Conservation (phyloP, 1,284 basidiomycete species). For the Cutaneotrichosporon sp. region DNA sequence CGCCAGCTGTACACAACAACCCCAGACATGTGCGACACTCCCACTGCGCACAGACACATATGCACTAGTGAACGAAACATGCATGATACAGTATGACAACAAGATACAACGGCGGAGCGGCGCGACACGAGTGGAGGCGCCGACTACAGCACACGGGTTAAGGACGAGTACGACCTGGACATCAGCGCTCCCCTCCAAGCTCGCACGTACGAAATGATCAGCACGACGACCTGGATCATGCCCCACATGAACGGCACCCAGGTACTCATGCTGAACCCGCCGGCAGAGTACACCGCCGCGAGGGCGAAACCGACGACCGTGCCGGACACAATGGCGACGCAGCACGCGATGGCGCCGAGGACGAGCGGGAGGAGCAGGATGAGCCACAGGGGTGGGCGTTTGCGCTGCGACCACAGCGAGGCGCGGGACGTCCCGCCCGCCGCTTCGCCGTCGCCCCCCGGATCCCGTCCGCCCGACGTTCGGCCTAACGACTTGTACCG, state of each 20-base stretch:
- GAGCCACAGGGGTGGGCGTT: conserved; percentile 38
- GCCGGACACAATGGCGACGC: conserved; percentile 63
- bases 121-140: too few species aligned
- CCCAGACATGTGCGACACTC: too few species aligned
- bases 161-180: conserved; percentile 36
- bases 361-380: conserved; percentile 32
- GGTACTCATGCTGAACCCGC: conserved; percentile 71
- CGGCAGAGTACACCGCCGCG: conserved; percentile 63
- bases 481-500: not conserved
- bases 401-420: conserved; percentile 3
- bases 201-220: conserved; percentile 54
- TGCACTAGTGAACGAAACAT: too few species aligned
- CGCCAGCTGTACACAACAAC: too few species aligned
- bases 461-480: too few species aligned
- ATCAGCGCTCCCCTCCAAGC: not conserved
- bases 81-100: too few species aligned
- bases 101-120: too few species aligned
- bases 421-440: not conserved
- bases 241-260: conserved; percentile 78
- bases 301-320: conserved; percentile 67
- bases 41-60: too few species aligned
- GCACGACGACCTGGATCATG: conserved; percentile 61
- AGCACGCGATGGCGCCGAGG: conserved; percentile 51
- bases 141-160: conserved; percentile 36
- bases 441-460: too few species aligned